Base-by-base conservation (phyloP, 805 yeast species). In the Myxozyma vanderwaltii region DNA sequence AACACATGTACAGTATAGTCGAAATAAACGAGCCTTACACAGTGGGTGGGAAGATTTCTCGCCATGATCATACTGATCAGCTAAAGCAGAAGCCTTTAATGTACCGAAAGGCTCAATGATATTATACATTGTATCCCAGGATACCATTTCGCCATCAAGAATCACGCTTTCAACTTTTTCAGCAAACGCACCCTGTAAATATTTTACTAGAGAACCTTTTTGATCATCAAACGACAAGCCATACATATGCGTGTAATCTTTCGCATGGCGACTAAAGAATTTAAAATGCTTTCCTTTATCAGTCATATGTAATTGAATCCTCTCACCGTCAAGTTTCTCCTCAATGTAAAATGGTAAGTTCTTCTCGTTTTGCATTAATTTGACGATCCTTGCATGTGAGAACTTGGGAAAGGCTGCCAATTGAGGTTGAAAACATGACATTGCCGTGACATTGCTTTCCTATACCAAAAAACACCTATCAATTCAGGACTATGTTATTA, bases 91-190 rank as follows among this genome's bases (percentile, higher is more conserved):
- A 4, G 86, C 78, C 69, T 88, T 88, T 29, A 94, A 80, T 0
- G 88, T 81, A 0, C 96, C 95, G 75, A 89, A 89, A 0, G 97
- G 96, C 23, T 91, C 74, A 3, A 89, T 77, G 1, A 69, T 57
- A 77, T 73, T 47, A 72, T 76, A 54, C 1, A 56, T 58, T 0
- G 82, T 82, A 72, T 91, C 96, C 80, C 83, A 91, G 0, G 95
- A 89, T 1, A 92, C 85, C 92, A 92, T 89, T 72, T 92, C 99
- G 0, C 98, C 97, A 74, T 92, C 99, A 3, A 92, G 68, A 4
- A 87, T 78, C 56, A 75, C 72, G 21, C 72, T 75, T 44, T 68
- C 68, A 2, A 79, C 80, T 27, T 69, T 68, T 1, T 63, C 50
- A 8, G 46, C 70, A 59, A 80, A 77, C 1, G 79, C 75, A 4